Base-by-base conservation (phyloP, 2,329 filamentous ascomycete genomes). In the Phialocephala subalpina region DNA sequence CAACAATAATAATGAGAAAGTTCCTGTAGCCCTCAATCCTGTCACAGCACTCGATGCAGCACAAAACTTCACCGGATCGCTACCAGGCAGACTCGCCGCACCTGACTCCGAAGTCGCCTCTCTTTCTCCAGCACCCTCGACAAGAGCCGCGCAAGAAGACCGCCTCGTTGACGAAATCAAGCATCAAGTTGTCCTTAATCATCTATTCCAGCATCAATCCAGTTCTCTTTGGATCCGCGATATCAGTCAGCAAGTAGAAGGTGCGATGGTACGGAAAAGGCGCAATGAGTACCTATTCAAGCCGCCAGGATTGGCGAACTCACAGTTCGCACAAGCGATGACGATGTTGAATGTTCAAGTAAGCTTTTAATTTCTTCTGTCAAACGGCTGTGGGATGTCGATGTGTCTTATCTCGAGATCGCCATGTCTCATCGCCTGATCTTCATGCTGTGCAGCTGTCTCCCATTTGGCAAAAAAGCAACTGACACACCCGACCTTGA, bases 161-260 rank as follows among this genome's bases (percentile, higher is more conserved):
- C 40, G 59, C 2, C 53, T 65, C 22, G 63, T 65, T 25, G 63
- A 65, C 52, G 63, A 65, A 49, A 66, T 63, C 60, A 63, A 66
- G 20, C 64, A 66, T 58, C 60, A 66, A 60, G 60, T 66, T 27
- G 60, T 66, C 22, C 56, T 66, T 20, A 63, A 66, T 36, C 60
- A 66, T 58, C 55, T 66, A 18, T 66, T 49, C 47, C 64, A 66
- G 33, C 64, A 66, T 20, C 60, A 62, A 36, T 63, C 60, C 38
- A 66, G 64, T 60, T 63, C 60, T 6, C 58, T 63, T n/a, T 66
- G 64, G 64, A 60, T 66, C 42, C 60, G 60, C 25, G 60, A 66
- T 22, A 20, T 63, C 25, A 56, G n/a, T 16, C 35, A 63, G 20
- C 20, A 49, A 27, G 8, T 52, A 20, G 64, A 66, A 35, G 64